Conservation (phyloP, 2,329 filamentous ascomycete genomes). For the Exophiala viscosa region DNA sequence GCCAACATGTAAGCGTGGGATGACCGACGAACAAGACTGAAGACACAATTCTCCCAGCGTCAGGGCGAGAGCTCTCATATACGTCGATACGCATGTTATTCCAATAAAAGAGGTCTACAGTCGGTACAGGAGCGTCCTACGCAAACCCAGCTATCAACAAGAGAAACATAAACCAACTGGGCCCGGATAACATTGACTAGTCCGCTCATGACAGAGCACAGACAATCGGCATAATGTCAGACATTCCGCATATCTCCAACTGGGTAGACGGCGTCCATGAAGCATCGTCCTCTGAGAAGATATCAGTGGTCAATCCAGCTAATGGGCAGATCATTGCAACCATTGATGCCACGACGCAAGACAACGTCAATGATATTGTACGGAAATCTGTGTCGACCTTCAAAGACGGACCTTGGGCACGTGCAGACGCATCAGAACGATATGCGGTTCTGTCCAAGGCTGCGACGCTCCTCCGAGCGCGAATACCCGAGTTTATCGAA, state of each 20-base stretch:
- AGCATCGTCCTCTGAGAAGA: conserved; percentile 13
- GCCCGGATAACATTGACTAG: too few relatives aligned
- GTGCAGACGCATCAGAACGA: conserved; percentile 53
- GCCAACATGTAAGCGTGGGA: too few relatives aligned
- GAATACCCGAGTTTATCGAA: conserved; percentile 55
- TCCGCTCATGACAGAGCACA: neutral
- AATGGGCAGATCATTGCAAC: conserved; percentile 32
- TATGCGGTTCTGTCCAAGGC: conserved; percentile 61
- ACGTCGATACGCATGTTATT: too few relatives aligned
- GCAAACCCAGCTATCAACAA: too few relatives aligned
- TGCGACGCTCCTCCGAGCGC: conserved; percentile 51
- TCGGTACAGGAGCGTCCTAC: too few relatives aligned
- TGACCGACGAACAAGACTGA: too few relatives aligned
- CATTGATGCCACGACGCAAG: conserved; percentile 55
- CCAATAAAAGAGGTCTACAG: too few relatives aligned
- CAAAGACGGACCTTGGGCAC: conserved; percentile 55
- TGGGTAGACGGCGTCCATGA: conserved; percentile 32
- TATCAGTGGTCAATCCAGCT: conserved; percentile 34
- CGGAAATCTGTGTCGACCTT: conserved; percentile 37
- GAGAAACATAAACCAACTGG: too few relatives aligned
- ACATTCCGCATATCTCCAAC: conserved; percentile 24
- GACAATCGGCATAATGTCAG: neutral
- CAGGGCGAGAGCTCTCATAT: too few relatives aligned
- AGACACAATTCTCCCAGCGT: too few relatives aligned
- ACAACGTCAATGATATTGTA: conserved; percentile 52